These are phyloP conservation scores for Curvularia lunata DNA, from an alignment of 2,329 filamentous ascomycete species.

Conservation along the genomic window DNA sequence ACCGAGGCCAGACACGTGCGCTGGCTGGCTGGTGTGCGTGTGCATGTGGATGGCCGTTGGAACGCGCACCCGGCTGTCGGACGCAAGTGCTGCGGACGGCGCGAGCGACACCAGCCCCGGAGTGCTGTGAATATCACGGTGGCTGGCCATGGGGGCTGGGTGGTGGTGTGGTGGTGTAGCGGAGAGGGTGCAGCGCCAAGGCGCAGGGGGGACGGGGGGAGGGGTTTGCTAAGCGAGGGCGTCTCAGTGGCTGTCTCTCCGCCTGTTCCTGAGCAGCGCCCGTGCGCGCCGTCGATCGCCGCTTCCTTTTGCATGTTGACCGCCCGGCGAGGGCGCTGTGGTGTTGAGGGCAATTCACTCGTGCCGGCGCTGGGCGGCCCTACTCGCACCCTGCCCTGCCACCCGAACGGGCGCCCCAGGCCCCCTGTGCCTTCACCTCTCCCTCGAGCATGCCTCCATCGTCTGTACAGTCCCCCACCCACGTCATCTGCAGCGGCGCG, in stretches of 20 bases:
- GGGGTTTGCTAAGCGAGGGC: constrained; percentile 20
- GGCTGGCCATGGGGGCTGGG: neutral
- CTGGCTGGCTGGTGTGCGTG: neutral
- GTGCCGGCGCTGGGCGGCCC: constrained; percentile 17
- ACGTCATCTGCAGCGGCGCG: constrained; percentile 1
- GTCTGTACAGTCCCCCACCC: constrained; percentile 14
- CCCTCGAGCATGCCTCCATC: neutral
- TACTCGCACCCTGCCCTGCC: constrained; percentile 12
- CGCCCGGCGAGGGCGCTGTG: neutral
- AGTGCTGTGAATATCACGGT: neutral
- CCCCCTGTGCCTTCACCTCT: constrained; percentile 11
- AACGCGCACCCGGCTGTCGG: neutral
- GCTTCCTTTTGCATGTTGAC: constrained; percentile 18
- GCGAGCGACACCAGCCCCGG: neutral
- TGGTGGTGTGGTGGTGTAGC: neutral
- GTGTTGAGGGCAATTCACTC: constrained; percentile 13
- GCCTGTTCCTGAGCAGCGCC: constrained; percentile 18
- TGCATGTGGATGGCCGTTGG: neutral
- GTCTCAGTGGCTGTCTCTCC: constrained; percentile 9
- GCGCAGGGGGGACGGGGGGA: neutral
- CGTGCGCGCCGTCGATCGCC: constrained; percentile 22
- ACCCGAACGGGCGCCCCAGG: constrained; percentile 11
- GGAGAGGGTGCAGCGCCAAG: too few relatives aligned
- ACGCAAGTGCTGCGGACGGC: neutral
- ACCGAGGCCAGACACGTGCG: constrained; percentile 14